Percentiles rank a stretch among this genome's conserved stretches.
Evolutionary conservation across 768 basidiomycete species (phyloP).

Genomic region (Paxillus rubicundulus): DNA sequence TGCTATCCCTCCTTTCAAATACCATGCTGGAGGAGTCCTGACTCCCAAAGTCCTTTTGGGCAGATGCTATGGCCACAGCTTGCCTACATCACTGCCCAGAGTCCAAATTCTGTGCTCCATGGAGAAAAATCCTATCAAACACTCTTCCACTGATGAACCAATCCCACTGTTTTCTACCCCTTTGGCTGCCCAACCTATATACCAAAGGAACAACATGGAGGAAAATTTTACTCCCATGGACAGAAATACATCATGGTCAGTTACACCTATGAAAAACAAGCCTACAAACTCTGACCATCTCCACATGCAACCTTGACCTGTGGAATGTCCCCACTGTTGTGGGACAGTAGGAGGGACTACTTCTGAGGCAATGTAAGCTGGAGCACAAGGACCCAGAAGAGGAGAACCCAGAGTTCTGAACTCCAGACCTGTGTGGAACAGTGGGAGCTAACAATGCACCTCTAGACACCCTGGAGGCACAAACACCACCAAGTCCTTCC

Average conservation of each 20-base stretch:
- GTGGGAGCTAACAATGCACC: no score
- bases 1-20: constrained; percentile 16
- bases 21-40: constrained; percentile 24
- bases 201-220: background rate
- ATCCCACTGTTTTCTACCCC: background rate
- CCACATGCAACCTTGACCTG: background rate
- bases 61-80: constrained; percentile 18
- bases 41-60: constrained; percentile 26
- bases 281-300: background rate
- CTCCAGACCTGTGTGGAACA: no score
- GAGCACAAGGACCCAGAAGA: background rate
- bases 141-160: background rate
- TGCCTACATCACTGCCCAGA: constrained; percentile 18
- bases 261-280: background rate
- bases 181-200: constrained; percentile 5
- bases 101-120: constrained; percentile 16
- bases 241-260: background rate
- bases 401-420: no score
- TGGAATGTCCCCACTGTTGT: background rate
- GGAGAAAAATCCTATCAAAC: constrained; percentile 20
- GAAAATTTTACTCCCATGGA: background rate
- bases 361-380: background rate
- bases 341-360: background rate
- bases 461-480: no score
- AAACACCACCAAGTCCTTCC: no score